Conservation (phyloP, 108 stramenopile species). For the Stephanodiscus minutulus region DNA sequence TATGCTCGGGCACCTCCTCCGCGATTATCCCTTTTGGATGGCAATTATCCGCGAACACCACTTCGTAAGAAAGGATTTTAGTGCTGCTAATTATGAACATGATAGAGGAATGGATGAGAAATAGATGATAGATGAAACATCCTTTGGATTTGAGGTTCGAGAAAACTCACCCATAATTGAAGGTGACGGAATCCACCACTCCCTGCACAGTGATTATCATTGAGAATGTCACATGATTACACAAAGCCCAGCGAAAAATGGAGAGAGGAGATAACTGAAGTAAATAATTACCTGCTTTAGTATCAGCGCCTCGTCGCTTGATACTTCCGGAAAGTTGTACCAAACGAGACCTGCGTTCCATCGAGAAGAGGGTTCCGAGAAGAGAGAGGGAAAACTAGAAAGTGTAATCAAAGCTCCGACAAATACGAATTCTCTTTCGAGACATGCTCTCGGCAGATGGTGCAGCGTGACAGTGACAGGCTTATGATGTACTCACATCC, state of each 20-base stretch:
- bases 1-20: slow-evolving; percentile 2
- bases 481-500: slow-evolving; percentile 3
- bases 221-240: too few relatives aligned
- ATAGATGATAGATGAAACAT: not conserved
- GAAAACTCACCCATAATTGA: slow-evolving; percentile 1
- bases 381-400: too few relatives aligned
- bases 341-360: not conserved
- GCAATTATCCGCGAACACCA: not conserved
- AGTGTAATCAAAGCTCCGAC: too few relatives aligned
- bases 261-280: too few relatives aligned
- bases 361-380: too few relatives aligned
- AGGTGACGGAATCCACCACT: slow-evolving; percentile 9
- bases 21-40: not conserved
- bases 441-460: too few relatives aligned
- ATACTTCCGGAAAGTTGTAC: not conserved
- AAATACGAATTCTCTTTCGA: too few relatives aligned
- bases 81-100: not conserved
- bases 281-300: not conserved
- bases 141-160: not conserved
- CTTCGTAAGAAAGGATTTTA: not conserved
- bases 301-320: not conserved
- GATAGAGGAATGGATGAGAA: not conserved
- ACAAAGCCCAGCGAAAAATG: too few relatives aligned
- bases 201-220: not conserved
- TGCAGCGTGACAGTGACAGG: too few relatives aligned